A percentile compares a stretch with the other conserved stretches of the same genome.
These are phyloP conservation scores for Lactifluus echinatus DNA, from an alignment of 768 basidiomycete genomes.

Conservation along the genomic window DNA sequence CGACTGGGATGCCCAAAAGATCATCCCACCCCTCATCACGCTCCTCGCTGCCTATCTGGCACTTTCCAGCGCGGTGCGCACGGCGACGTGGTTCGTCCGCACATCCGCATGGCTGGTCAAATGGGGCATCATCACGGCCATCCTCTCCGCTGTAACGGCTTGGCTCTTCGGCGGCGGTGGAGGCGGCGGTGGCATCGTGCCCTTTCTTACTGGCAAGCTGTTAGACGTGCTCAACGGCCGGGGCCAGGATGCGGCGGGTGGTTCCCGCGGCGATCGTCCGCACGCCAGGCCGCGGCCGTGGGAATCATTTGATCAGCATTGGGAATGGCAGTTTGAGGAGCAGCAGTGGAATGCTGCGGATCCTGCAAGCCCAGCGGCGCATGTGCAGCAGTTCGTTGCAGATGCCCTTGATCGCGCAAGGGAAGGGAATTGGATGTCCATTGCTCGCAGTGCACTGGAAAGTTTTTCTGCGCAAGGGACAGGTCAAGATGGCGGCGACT, in stretches of 20 bases:
- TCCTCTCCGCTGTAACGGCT: constrained; percentile 44
- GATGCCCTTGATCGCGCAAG: constrained; percentile 29
- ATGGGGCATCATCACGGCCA: constrained; percentile 58
- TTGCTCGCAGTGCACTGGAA: constrained; percentile 5
- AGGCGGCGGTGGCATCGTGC: constrained; percentile 28
- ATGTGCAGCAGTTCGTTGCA: constrained; percentile 40
- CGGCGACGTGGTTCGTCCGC: constrained; percentile 65
- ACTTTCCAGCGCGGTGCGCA: constrained; percentile 68
- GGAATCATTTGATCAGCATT: constrained; percentile 58
- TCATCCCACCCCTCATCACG: constrained; percentile 68
- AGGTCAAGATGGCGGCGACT: background rate
- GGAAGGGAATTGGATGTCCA: constrained; percentile 13
- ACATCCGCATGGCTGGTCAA: constrained; percentile 63
- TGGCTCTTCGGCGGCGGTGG: constrained; percentile 36
- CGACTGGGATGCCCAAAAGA: constrained; percentile 57
- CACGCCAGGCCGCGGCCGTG: constrained; percentile 33
- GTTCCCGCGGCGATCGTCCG: constrained; percentile 18
- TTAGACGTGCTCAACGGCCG: constrained; percentile 24
- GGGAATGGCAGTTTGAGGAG: constrained; percentile 46
- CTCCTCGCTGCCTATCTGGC: constrained; percentile 68
- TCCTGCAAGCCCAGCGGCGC: constrained; percentile 26
- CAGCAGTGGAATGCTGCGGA: constrained; percentile 20
- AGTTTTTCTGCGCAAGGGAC: background rate
- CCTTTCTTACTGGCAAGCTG: constrained; percentile 34
- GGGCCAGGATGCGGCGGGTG: background rate